Evolutionary conservation across 176 grass and related monocot genomes (phyloP).

Genomic region (Carex myosuroides): DNA sequence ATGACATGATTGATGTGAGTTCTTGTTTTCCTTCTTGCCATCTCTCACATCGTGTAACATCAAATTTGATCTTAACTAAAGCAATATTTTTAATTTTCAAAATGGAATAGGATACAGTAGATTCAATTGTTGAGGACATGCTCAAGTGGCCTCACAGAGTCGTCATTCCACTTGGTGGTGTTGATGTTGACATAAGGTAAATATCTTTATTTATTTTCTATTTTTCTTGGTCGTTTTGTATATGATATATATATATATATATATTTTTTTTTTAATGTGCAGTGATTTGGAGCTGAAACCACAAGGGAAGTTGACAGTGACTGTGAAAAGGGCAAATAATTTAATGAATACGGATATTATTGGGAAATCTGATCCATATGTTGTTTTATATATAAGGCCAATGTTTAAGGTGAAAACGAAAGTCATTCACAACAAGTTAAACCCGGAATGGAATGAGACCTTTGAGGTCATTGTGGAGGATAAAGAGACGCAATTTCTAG

Average conservation of each 20-base stretch:
- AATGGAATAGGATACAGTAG: constrained; percentile 64
- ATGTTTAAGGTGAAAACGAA: constrained; percentile 96
- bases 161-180: constrained; percentile 73
- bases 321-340: constrained; percentile 58
- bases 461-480: constrained; percentile 85
- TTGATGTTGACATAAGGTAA: constrained; percentile 73
- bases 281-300: constrained; percentile 96
- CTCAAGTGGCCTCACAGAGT: constrained; percentile 94
- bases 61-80: constrained; percentile 14
- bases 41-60: constrained; percentile 17
- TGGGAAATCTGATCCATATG: constrained; percentile 98
- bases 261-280: constrained; percentile 17
- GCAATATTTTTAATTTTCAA: constrained; percentile 27
- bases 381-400: constrained; percentile 60
- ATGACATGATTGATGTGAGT: constrained; percentile 97
- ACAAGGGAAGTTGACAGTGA: constrained; percentile 65
- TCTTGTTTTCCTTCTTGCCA: background rate
- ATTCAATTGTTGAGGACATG: constrained; percentile 94
- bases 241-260: background rate
- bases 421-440: constrained; percentile 70
- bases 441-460: constrained; percentile 88
- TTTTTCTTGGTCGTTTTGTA: background rate
- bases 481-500: constrained; percentile 88
- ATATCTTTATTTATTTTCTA: constrained; percentile 21
- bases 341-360: constrained; percentile 73